phyloP scores from a whole-genome alignment of 768 basidiomycete species.

The Mycena haematopus region DNA sequence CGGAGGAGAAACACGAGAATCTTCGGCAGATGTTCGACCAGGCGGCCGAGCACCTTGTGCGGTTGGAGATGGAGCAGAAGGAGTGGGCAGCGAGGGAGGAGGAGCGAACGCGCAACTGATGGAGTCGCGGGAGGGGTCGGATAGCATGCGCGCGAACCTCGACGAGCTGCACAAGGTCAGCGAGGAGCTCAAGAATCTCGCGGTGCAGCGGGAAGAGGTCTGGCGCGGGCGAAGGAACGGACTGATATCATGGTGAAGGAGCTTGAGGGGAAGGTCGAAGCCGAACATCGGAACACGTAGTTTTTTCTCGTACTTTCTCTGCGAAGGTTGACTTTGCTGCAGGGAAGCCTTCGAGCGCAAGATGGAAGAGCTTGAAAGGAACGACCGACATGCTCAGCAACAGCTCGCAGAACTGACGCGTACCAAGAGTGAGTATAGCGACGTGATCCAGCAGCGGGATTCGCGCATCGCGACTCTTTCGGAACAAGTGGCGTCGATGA shows the following conservation, averaged over 20 bases:
- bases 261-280: conserved; percentile 71
- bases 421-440: conserved; percentile 76
- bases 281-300: conserved; percentile 67
- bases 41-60: conserved; percentile 85
- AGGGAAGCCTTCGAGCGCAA: conserved; percentile 67
- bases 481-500: conserved; percentile 58
- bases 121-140: conserved; percentile 63
- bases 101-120: conserved; percentile 61
- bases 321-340: too few species aligned
- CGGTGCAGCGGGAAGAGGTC: conserved; percentile 79
- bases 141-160: conserved; percentile 60
- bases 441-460: conserved; percentile 79
- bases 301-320: too few species aligned
- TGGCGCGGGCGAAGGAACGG: conserved; percentile 75
- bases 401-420: conserved; percentile 82
- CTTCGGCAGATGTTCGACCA: conserved; percentile 79
- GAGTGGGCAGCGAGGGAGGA: conserved; percentile 69
- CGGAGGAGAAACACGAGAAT: conserved; percentile 77
- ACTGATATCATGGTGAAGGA: conserved; percentile 70
- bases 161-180: conserved; percentile 68
- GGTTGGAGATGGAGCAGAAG: conserved; percentile 78
- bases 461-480: conserved; percentile 64
- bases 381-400: conserved; percentile 73
- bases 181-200: conserved; percentile 73
- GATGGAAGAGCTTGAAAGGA: conserved; percentile 66